Conservation (phyloP, 352 stramenopile species). For the Phytophthora litchii region DNA sequence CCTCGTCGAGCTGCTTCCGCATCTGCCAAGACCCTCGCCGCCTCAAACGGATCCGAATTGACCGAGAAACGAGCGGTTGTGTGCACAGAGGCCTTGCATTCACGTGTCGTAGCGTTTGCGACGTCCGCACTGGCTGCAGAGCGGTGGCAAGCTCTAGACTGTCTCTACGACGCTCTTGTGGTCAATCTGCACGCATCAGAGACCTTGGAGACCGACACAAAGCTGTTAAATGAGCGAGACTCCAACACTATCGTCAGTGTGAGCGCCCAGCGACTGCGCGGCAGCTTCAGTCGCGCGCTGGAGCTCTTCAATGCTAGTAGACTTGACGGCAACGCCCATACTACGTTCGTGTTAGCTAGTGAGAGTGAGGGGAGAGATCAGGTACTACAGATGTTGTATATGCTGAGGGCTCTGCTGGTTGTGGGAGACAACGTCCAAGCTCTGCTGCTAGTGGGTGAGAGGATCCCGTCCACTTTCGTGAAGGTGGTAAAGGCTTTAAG, state of each 20-base stretch:
- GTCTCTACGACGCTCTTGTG: conserved; percentile 8
- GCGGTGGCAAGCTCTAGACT: conserved; percentile 8
- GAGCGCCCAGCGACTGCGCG: conserved; percentile 42
- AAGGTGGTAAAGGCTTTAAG: conserved; percentile 54
- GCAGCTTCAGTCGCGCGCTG: conserved; percentile 36
- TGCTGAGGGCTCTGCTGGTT: conserved; percentile 37
- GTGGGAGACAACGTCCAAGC: conserved; percentile 26
- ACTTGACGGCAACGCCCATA: conserved; percentile 31
- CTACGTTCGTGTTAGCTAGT: conserved; percentile 11
- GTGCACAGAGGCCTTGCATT: background rate
- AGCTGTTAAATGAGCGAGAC: conserved; percentile 16
- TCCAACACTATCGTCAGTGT: conserved; percentile 34
- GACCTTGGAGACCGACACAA: background rate
- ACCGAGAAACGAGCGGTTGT: conserved; percentile 11
- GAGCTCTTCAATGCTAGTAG: conserved; percentile 42
- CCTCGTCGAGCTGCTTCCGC: conserved; percentile 23
- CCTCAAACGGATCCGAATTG: conserved; percentile 1
- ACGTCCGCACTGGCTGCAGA: conserved; percentile 6
- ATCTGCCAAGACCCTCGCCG: conserved; percentile 3
- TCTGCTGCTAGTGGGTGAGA: conserved; percentile 50
- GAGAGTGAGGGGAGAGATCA: conserved; percentile 7
- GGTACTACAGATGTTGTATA: conserved; percentile 28
- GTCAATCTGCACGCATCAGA: background rate
- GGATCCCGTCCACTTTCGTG: conserved; percentile 58
- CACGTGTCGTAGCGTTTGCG: conserved; percentile 23